phyloP scores from a whole-genome alignment of 352 stramenopile species.

The Globisporangium okanoganense region DNA sequence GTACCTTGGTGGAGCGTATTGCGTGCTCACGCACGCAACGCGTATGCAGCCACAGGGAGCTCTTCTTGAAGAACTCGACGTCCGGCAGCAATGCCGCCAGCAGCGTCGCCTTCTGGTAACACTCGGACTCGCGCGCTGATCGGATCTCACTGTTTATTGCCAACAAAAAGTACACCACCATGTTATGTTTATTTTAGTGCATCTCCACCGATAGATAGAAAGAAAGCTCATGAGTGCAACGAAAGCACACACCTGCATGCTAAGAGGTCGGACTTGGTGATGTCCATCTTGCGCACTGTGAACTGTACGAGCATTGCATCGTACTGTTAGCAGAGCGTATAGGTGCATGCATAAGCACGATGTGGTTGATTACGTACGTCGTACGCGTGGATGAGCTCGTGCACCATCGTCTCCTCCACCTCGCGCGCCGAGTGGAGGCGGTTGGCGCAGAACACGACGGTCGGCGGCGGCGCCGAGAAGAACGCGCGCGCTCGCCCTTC shows the following conservation, averaged over 20 bases:
- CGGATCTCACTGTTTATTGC: conserved; percentile 57
- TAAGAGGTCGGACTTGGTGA: conserved; percentile 71
- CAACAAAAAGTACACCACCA: neutral
- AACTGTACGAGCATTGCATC: conserved; percentile 34
- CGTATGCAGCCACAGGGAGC: conserved; percentile 49
- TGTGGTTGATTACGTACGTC: conserved; percentile 37
- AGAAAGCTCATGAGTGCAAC: neutral
- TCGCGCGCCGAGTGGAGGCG: conserved; percentile 63
- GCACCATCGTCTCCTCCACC: conserved; percentile 81
- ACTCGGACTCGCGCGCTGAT: conserved; percentile 78
- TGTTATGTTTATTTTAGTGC: neutral
- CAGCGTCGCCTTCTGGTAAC: conserved; percentile 71
- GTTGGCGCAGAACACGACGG: conserved; percentile 82
- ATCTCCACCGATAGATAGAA: neutral
- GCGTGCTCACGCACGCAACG: conserved; percentile 75
- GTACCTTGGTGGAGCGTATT: conserved; percentile 65
- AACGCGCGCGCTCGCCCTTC: conserved; percentile 76
- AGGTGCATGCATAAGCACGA: neutral
- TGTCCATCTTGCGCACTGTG: conserved; percentile 82
- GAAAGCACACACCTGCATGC: conserved; percentile 74
- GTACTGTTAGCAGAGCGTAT: neutral
- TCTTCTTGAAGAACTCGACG: conserved; percentile 62
- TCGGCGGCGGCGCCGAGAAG: conserved; percentile 78
- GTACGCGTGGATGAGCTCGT: conserved; percentile 85
- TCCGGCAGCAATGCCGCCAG: conserved; percentile 52